Percentiles rank a stretch among this genome's conserved stretches.
These are phyloP conservation scores for Solanum peruvianum DNA, from an alignment of 257 asterid species.

Conservation along the genomic window DNA sequence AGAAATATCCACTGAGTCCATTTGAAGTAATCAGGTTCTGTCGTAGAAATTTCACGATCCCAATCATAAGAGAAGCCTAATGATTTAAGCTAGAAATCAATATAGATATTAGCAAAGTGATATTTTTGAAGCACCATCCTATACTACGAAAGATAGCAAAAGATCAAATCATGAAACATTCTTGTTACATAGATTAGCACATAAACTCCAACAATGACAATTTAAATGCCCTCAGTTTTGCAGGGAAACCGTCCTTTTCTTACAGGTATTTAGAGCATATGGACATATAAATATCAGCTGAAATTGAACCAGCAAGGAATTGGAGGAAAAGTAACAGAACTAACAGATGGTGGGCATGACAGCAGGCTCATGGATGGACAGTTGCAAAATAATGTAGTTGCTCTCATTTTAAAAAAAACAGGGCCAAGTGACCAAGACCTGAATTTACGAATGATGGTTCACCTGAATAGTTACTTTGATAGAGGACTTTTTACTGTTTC, in stretches of 20 bases:
- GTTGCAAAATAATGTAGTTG: not conserved
- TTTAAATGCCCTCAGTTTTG: not conserved
- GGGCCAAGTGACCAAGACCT: not conserved
- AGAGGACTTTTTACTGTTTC: not conserved
- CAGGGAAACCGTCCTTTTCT: not conserved
- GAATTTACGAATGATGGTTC: not conserved
- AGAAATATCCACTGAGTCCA: conserved; percentile 99
- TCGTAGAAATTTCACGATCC: conserved; percentile 97
- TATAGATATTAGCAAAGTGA: conserved; percentile 15
- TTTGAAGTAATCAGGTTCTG: conserved; percentile 89
- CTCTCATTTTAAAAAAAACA: not conserved
- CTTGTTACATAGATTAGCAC: not conserved
- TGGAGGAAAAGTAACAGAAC: not conserved
- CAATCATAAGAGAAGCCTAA: conserved; percentile 96
- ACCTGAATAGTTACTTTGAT: not conserved
- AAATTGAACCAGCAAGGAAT: not conserved
- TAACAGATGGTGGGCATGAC: not conserved
- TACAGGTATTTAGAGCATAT: not conserved
- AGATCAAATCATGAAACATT: not conserved
- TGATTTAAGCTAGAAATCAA: conserved; percentile 63
- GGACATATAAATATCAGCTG: not conserved
- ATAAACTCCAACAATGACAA: not conserved
- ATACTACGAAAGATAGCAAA: not conserved
- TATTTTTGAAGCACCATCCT: not conserved
- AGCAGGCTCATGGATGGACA: not conserved